Conservation (phyloP, 208 protist species). For the Trypanosoma brucei region DNA sequence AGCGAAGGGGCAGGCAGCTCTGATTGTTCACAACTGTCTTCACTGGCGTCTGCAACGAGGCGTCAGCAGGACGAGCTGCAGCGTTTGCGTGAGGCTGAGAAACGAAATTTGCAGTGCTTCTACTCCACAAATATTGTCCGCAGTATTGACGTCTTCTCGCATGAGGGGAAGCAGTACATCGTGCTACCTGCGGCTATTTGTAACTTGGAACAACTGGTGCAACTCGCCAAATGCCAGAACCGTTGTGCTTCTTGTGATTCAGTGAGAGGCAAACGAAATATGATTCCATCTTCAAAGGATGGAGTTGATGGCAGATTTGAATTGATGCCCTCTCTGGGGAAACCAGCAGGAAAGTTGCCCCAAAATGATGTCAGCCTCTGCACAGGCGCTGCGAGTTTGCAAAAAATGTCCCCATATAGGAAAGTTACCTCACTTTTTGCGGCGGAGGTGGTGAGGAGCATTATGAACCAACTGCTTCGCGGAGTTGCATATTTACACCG, state of each 20-base stretch:
- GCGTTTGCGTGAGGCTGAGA: slow-evolving; percentile 38
- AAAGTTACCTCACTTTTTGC: slow-evolving; percentile 26
- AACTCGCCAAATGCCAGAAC: slow-evolving; percentile 27
- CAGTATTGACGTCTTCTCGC: slow-evolving; percentile 67
- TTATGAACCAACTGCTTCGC: slow-evolving; percentile 68
- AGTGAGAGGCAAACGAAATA: too few relatives aligned
- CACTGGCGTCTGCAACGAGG: slow-evolving; percentile 12
- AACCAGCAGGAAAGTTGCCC: too few relatives aligned
- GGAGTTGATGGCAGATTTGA: too few relatives aligned
- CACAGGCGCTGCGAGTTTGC: background rate
- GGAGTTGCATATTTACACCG: slow-evolving; percentile 76
- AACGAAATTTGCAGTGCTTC: slow-evolving; percentile 78
- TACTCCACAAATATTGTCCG: slow-evolving; percentile 72
- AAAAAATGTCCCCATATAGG: background rate
- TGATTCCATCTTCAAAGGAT: too few relatives aligned
- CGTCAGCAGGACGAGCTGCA: slow-evolving; percentile 14
- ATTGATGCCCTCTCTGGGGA: too few relatives aligned
- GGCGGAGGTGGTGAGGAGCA: slow-evolving; percentile 54
- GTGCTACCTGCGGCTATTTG: slow-evolving; percentile 81
- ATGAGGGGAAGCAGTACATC: slow-evolving; percentile 74
- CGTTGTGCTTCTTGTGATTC: slow-evolving; percentile 3
- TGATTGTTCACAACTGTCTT: background rate
- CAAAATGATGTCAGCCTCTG: too few relatives aligned
- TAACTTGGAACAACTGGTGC: slow-evolving; percentile 64
- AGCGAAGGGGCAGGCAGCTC: background rate